A percentile compares a stretch with the other conserved stretches of the same genome.
These are phyloP conservation scores for Grosmannia serpens DNA, from an alignment of 2,329 filamentous ascomycete genomes.

Conservation along the genomic window DNA sequence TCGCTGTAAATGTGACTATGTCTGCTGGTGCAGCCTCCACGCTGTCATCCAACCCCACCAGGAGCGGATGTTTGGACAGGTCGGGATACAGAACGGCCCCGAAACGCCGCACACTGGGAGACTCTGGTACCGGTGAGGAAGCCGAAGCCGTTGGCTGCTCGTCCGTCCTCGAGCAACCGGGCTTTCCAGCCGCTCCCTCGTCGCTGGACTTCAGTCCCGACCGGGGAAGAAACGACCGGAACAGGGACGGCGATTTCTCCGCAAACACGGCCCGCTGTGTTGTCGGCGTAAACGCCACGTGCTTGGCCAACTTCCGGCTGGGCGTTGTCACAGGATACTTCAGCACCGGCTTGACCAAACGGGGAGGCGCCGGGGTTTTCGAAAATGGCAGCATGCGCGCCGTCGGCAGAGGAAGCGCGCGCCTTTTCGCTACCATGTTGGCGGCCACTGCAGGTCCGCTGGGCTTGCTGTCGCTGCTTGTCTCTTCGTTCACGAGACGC, in stretches of 20 bases:
- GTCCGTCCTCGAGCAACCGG: background rate
- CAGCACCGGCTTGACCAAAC: conserved; percentile 40
- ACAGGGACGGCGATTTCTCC: conserved; percentile 44
- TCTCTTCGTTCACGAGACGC: background rate
- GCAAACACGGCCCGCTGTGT: conserved; percentile 38
- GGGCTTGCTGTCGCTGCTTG: background rate
- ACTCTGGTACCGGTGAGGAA: background rate
- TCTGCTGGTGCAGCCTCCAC: background rate
- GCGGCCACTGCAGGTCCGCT: background rate
- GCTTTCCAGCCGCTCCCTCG: background rate
- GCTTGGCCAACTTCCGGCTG: conserved; percentile 55
- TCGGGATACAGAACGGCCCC: conserved; percentile 39
- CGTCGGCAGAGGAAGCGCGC: conserved; percentile 35
- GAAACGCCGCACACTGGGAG: conserved; percentile 8
- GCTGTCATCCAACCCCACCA: background rate
- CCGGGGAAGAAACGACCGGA: conserved; percentile 37
- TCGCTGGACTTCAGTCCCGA: conserved; percentile 15
- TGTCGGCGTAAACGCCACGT: conserved; percentile 68
- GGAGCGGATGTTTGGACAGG: conserved; percentile 25
- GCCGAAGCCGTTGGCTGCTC: background rate
- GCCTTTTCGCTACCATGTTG: conserved; percentile 22
- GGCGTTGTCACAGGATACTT: conserved; percentile 50
- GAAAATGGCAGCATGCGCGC: conserved; percentile 18
- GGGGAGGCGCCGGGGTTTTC: conserved; percentile 33
- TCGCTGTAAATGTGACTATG: background rate